phyloP scores from a whole-genome alignment of 768 basidiomycete genomes.

The Hortiboletus campestris region DNA sequence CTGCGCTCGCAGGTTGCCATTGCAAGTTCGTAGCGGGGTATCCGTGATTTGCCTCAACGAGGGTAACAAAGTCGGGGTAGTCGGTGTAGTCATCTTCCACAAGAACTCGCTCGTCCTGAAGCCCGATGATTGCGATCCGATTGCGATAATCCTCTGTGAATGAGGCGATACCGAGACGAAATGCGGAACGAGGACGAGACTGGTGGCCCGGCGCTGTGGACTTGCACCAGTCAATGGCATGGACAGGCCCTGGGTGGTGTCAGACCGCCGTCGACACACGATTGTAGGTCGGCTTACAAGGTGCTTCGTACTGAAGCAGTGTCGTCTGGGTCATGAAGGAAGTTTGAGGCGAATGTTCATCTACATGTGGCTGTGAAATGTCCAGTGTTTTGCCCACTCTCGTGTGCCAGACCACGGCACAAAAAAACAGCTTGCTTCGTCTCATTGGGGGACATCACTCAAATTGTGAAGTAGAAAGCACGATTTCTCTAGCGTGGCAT shows the following conservation, averaged over 20 bases:
- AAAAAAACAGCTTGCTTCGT: background rate
- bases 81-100: conserved; percentile 81
- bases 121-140: conserved; percentile 72
- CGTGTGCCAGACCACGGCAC: background rate
- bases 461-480: background rate
- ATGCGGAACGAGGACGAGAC: conserved; percentile 69
- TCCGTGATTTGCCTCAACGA: conserved; percentile 81
- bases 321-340: conserved; percentile 64
- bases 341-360: conserved; percentile 6
- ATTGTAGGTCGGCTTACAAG: conserved; percentile 56
- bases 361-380: conserved; percentile 25
- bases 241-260: conserved; percentile 68
- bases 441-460: background rate
- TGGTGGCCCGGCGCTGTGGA: conserved; percentile 72
- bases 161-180: conserved; percentile 83
- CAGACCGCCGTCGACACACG: conserved; percentile 9
- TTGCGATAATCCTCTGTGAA: conserved; percentile 83
- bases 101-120: conserved; percentile 84
- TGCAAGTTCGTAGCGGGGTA: conserved; percentile 93
- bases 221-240: conserved; percentile 88
- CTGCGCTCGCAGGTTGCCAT: conserved; percentile 83
- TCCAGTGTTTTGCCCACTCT: background rate
- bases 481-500: conserved; percentile 7
- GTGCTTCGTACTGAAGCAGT: conserved; percentile 79
- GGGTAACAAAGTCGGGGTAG: conserved; percentile 82